phyloP scores from a whole-genome alignment of 148 eudicot genomes.

The Silene conica region DNA sequence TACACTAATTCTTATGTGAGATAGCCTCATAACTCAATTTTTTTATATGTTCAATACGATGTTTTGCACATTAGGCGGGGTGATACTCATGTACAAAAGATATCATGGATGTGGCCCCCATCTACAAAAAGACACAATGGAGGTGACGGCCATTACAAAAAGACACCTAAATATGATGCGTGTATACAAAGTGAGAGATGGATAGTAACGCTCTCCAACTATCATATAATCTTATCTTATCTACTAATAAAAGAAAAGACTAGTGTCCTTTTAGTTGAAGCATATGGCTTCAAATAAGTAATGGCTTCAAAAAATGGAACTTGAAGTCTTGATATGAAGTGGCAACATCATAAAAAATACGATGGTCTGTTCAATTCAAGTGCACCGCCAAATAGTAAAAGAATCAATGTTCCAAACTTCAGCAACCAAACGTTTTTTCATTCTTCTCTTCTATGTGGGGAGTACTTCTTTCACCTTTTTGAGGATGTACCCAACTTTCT shows the following conservation, averaged over 20 bases:
- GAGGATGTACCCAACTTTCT: background rate
- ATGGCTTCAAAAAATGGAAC: too few relatives aligned
- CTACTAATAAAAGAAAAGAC: background rate
- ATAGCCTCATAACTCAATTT: too few relatives aligned
- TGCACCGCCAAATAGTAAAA: background rate
- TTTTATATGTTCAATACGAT: background rate
- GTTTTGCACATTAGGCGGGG: background rate
- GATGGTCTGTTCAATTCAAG: too few relatives aligned
- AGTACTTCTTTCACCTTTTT: background rate
- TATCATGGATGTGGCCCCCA: background rate
- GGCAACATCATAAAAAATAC: too few relatives aligned
- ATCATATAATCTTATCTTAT: background rate
- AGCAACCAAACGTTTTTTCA: background rate
- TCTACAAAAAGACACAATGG: background rate
- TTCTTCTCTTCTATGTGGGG: background rate
- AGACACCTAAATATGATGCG: too few relatives aligned
- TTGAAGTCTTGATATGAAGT: background rate
- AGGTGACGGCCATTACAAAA: too few relatives aligned
- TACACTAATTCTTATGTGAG: background rate
- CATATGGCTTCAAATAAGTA: background rate
- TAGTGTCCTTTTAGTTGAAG: background rate
- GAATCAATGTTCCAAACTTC: background rate
- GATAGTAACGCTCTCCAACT: background rate
- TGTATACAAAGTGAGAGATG: background rate
- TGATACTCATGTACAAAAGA: background rate